Percentiles rank a stretch among this genome's conserved stretches.
These are phyloP conservation scores for Raphanus hybrid DNA, from an alignment of 441 rosid genomes.

Conservation along the genomic window DNA sequence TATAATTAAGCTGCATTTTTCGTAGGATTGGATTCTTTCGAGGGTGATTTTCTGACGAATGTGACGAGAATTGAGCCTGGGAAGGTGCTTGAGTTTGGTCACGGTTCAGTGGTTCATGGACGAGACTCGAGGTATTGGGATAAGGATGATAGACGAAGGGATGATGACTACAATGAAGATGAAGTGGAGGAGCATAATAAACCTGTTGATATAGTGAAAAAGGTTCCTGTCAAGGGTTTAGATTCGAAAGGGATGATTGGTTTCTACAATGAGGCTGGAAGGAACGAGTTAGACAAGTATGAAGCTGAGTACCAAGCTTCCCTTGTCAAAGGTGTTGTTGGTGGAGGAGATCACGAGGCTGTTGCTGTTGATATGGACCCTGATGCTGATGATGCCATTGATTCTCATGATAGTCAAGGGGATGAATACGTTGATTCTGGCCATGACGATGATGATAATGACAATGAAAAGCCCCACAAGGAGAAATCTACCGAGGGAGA, in stretches of 20 bases:
- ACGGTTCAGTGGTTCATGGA: constrained; percentile 66
- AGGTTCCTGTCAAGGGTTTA: constrained; percentile 24
- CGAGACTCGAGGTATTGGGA: constrained; percentile 95
- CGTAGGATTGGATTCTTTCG: constrained; percentile 38
- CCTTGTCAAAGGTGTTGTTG: constrained; percentile 49
- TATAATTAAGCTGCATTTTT: not conserved
- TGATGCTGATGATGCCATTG: constrained; percentile 64
- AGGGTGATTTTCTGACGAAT: constrained; percentile 78
- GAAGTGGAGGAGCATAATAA: constrained; percentile 51
- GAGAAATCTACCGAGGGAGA: constrained; percentile 41
- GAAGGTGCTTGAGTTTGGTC: constrained; percentile 72
- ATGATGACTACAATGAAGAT: constrained; percentile 79
- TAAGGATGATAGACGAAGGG: constrained; percentile 93
- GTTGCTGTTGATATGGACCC: constrained; percentile 51
- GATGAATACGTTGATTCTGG: constrained; percentile 63
- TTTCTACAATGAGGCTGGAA: constrained; percentile 88
- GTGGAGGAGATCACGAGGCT: constrained; percentile 40
- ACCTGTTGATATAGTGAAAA: too few relatives aligned
- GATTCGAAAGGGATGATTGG: constrained; percentile 54
- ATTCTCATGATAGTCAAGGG: constrained; percentile 53
- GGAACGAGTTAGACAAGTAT: constrained; percentile 76
- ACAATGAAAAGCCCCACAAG: constrained; percentile 34
- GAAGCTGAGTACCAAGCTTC: constrained; percentile 90
- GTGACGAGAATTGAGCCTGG: constrained; percentile 60
- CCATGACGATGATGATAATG: constrained; percentile 43